These are phyloP conservation scores for Puccinia coronata DNA, from an alignment of 1,284 basidiomycete species.

Conservation along the genomic window DNA sequence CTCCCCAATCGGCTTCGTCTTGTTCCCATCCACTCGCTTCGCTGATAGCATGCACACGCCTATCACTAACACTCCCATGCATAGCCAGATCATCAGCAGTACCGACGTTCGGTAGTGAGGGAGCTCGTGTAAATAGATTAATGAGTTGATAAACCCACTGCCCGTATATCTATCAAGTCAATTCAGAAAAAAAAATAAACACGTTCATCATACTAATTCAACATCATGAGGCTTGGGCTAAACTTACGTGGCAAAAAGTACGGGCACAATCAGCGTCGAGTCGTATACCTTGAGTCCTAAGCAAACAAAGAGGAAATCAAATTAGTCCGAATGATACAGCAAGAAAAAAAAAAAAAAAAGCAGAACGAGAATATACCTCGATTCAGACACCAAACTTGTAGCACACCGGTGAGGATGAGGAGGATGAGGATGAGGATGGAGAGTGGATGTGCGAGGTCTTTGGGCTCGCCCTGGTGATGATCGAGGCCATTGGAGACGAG, in stretches of 20 bases:
- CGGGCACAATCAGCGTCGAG: slow-evolving; percentile 72
- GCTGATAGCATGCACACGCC: slow-evolving; percentile 47
- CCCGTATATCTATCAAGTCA: slow-evolving; percentile 36
- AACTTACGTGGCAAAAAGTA: slow-evolving; percentile 62
- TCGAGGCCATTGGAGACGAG: slow-evolving; percentile 41
- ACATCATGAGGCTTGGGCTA: background rate
- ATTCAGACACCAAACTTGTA: slow-evolving; percentile 87
- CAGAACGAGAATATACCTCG: too few species aligned
- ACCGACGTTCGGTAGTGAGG: slow-evolving; percentile 38
- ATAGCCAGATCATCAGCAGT: slow-evolving; percentile 47
- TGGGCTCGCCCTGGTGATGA: slow-evolving; percentile 7
- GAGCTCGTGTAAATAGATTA: slow-evolving; percentile 48
- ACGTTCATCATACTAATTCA: background rate
- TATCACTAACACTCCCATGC: slow-evolving; percentile 41
- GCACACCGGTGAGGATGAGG: slow-evolving; percentile 74
- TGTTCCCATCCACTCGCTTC: slow-evolving; percentile 19
- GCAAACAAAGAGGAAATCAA: background rate
- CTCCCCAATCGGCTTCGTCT: slow-evolving; percentile 10
- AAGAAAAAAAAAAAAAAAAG: background rate
- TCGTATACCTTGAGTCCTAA: slow-evolving; percentile 56
- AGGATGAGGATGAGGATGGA: slow-evolving; percentile 80
- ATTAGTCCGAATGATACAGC: background rate
- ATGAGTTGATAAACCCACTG: slow-evolving; percentile 49
- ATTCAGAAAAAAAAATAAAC: background rate
- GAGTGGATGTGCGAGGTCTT: slow-evolving; percentile 64